Evolutionary conservation across 306 rosid species (phyloP).

Genomic region (Medicago lupulina): DNA sequence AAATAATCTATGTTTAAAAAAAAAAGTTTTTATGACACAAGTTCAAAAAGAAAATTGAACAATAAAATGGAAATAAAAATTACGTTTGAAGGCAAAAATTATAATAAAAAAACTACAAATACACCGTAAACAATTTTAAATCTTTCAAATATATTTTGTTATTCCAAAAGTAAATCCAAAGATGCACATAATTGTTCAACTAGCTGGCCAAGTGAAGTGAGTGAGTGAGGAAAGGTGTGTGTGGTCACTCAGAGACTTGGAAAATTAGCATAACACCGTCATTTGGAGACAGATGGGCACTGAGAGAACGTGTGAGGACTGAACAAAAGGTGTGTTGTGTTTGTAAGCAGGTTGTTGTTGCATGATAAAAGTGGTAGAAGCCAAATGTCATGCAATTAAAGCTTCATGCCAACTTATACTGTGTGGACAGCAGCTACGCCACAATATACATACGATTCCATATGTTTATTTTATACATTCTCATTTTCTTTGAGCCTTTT

Average conservation of each 20-base stretch:
- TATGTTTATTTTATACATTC: background rate
- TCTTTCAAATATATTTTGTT: too few relatives aligned
- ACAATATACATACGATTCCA: background rate
- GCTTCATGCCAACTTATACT: slow-evolving; percentile 6
- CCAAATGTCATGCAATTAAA: slow-evolving; percentile 28
- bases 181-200: background rate
- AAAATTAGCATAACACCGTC: slow-evolving; percentile 20
- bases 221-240: background rate
- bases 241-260: too few relatives aligned
- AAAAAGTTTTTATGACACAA: too few relatives aligned
- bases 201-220: background rate
- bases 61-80: too few relatives aligned
- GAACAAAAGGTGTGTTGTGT: slow-evolving; percentile 9
- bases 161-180: background rate
- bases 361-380: background rate
- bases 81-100: too few relatives aligned
- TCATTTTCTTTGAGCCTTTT: too few relatives aligned
- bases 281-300: slow-evolving; percentile 14
- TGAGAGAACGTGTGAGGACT: slow-evolving; percentile 10
- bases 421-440: slow-evolving; percentile 24
- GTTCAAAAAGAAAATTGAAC: too few relatives aligned
- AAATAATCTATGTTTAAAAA: too few relatives aligned
- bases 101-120: too few relatives aligned
- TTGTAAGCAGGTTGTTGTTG: background rate
- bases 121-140: too few relatives aligned